A percentile compares a stretch with the other conserved stretches of the same genome.
These are phyloP conservation scores for Diaporthe citrichinensis DNA, from an alignment of 2,329 filamentous ascomycete genomes.

Conservation along the genomic window DNA sequence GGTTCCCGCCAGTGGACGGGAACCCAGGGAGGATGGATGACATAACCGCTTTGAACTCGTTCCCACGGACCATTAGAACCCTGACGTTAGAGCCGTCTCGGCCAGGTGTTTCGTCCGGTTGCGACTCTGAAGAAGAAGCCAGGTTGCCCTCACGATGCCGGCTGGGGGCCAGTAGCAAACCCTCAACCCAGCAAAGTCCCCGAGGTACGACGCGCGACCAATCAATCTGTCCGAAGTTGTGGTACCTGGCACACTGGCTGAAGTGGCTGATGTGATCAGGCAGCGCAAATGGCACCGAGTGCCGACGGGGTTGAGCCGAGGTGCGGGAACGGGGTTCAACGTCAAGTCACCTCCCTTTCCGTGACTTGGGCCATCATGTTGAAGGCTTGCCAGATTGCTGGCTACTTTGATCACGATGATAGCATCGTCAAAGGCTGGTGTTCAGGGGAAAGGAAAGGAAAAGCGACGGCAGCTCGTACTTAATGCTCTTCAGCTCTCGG, in stretches of 20 bases:
- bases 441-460: not conserved
- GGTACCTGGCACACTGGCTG: slow-evolving; percentile 2
- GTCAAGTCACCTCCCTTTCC: not conserved
- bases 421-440: not conserved
- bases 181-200: not conserved
- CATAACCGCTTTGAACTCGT: slow-evolving; percentile 5
- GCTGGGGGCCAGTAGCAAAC: not conserved
- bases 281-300: slow-evolving; percentile 10
- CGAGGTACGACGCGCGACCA: not conserved
- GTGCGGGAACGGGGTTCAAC: not conserved
- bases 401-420: too few species aligned
- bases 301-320: slow-evolving; percentile 17
- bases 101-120: slow-evolving; percentile 28
- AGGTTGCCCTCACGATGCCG: slow-evolving; percentile 5
- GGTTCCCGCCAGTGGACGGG: not conserved
- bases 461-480: not conserved
- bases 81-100: slow-evolving; percentile 19
- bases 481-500: not conserved
- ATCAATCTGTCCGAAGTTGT: slow-evolving; percentile 11
- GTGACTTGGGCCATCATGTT: not conserved
- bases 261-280: slow-evolving; percentile 2
- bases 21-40: slow-evolving; percentile 8
- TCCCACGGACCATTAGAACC: not conserved
- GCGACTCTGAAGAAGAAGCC: not conserved
- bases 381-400: not conserved